These are phyloP conservation scores for Pleurotus citrinopileatus DNA, from an alignment of 768 basidiomycete genomes.

Conservation along the genomic window DNA sequence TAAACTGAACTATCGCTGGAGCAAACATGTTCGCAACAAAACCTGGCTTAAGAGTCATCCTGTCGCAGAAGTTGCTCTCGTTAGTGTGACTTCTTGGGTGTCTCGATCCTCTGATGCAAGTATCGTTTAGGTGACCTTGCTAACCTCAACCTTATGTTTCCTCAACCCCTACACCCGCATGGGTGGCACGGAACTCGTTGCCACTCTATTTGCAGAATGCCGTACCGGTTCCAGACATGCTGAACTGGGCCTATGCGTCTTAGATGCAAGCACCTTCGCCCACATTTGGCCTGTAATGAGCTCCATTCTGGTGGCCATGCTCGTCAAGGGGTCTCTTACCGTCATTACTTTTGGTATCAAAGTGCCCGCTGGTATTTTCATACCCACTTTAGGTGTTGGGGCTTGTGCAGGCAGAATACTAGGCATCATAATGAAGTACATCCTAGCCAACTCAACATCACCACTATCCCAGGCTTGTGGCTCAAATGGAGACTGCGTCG, in stretches of 20 bases:
- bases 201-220: constrained; percentile 89
- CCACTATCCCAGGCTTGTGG: constrained; percentile 65
- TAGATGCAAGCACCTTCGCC: constrained; percentile 51
- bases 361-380: constrained; percentile 92
- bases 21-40: constrained; percentile 73
- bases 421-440: constrained; percentile 77
- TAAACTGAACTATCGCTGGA: constrained; percentile 88
- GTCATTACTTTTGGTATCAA: constrained; percentile 93
- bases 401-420: constrained; percentile 89
- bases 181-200: constrained; percentile 94
- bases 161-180: constrained; percentile 88
- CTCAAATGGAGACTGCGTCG: constrained; percentile 68
- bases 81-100: constrained; percentile 32
- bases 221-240: constrained; percentile 48
- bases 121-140: constrained; percentile 60
- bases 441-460: constrained; percentile 63
- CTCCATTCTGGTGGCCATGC: constrained; percentile 70
- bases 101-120: background rate
- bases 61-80: constrained; percentile 77
- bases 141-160: constrained; percentile 80
- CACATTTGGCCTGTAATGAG: constrained; percentile 61
- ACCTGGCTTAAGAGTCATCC: constrained; percentile 83
- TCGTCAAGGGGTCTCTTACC: constrained; percentile 79
- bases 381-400: constrained; percentile 92
- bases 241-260: constrained; percentile 69